phyloP scores from a whole-genome alignment of 495 filamentous ascomycete species.

The Penicillium paradoxum region DNA sequence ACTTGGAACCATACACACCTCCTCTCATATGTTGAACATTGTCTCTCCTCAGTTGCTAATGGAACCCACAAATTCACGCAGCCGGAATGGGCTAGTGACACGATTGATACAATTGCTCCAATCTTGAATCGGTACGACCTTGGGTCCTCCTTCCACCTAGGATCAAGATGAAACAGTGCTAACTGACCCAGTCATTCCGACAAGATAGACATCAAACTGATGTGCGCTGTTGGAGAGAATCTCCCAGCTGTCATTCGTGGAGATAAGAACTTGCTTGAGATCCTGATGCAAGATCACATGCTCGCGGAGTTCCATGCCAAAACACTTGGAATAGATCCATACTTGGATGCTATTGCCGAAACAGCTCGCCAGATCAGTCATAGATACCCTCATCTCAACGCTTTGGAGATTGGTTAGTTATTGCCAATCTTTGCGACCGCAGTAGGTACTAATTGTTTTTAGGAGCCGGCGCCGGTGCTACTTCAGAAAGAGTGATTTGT shows the following conservation, averaged over 20 bases:
- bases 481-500: slow-evolving; percentile 33
- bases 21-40: slow-evolving; percentile 15
- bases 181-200: slow-evolving; percentile 11
- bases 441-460: background rate
- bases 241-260: slow-evolving; percentile 34
- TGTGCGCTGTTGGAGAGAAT: slow-evolving; percentile 31
- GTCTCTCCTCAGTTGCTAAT: slow-evolving; percentile 7
- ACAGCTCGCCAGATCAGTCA: slow-evolving; percentile 29
- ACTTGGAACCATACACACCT: slow-evolving; percentile 9
- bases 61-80: slow-evolving; percentile 13
- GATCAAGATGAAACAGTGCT: background rate
- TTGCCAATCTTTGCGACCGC: background rate
- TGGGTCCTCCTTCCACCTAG: background rate
- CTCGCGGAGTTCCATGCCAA: slow-evolving; percentile 36
- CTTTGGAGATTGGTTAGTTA: slow-evolving; percentile 34
- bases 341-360: slow-evolving; percentile 18
- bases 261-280: slow-evolving; percentile 37
- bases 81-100: slow-evolving; percentile 34
- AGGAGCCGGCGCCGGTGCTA: slow-evolving; percentile 37
- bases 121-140: slow-evolving; percentile 22
- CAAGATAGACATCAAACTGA: slow-evolving; percentile 20
- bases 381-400: slow-evolving; percentile 26
- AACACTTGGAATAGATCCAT: slow-evolving; percentile 12
- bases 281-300: slow-evolving; percentile 35
- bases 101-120: slow-evolving; percentile 25